phyloP scores from a whole-genome alignment of 2,329 filamentous ascomycete genomes.

The Sporothrix curviconia region DNA sequence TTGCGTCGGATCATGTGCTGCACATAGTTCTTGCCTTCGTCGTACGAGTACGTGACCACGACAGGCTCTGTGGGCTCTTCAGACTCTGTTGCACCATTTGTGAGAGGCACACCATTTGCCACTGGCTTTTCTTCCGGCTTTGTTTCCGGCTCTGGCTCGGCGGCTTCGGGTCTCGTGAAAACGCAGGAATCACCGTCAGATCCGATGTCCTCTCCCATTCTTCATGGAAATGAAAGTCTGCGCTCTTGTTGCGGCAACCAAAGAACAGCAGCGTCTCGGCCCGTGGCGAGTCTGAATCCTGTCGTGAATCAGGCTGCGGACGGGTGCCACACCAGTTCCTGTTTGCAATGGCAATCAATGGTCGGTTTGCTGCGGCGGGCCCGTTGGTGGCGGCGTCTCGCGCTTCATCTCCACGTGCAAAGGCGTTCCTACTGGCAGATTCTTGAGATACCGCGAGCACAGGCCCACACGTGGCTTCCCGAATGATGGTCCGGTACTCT shows the following conservation, averaged over 20 bases:
- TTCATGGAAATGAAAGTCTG: conserved; percentile 74
- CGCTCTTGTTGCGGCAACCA: conserved; percentile 66
- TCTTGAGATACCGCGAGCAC: conserved; percentile 78
- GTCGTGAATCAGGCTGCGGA: conserved; percentile 74
- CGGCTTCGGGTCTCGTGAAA: conserved; percentile 37
- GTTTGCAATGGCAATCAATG: conserved; percentile 75
- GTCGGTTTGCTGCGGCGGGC: conserved; percentile 36
- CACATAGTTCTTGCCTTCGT: conserved; percentile 45
- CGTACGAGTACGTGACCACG: conserved; percentile 9
- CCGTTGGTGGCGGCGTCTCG: conserved; percentile 40
- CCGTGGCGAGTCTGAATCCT: conserved; percentile 37
- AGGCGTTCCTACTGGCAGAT: conserved; percentile 50
- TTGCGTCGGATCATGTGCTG: conserved; percentile 47
- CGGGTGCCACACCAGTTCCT: conserved; percentile 80
- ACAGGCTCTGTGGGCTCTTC: background rate
- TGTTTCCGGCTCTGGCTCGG: background rate
- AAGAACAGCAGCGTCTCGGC: conserved; percentile 62
- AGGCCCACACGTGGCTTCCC: conserved; percentile 77
- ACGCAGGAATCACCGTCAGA: conserved; percentile 37
- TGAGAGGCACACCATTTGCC: background rate
- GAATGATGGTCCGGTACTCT: conserved; percentile 82
- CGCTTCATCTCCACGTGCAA: conserved; percentile 55
- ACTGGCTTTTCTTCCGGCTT: background rate
- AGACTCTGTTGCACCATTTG: background rate
- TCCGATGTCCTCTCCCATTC: conserved; percentile 55